These are phyloP conservation scores for Claviceps sp. DNA, from an alignment of 2,329 filamentous ascomycete genomes.

Conservation along the genomic window DNA sequence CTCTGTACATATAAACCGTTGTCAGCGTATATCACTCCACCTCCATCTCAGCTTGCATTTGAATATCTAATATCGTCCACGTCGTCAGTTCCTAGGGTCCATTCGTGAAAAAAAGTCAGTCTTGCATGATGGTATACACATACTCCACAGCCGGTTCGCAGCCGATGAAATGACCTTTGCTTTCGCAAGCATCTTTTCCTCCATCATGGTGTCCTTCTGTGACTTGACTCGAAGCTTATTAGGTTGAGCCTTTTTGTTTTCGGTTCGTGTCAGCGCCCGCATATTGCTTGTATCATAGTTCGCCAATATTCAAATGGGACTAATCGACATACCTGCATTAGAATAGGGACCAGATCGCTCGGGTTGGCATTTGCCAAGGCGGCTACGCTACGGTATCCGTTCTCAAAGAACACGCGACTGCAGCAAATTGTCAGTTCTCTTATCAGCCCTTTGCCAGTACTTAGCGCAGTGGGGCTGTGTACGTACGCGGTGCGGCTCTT, in stretches of 20 bases:
- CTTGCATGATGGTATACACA: constrained; percentile 14
- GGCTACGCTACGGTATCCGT: constrained; percentile 56
- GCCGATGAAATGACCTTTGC: constrained; percentile 55
- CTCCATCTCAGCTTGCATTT: constrained; percentile 37
- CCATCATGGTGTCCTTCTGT: constrained; percentile 43
- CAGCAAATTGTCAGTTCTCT: constrained; percentile 2
- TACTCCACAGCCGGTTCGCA: constrained; percentile 57
- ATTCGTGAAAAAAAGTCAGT: neutral
- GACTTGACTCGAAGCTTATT: constrained; percentile 45
- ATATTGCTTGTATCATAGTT: no score
- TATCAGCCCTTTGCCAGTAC: neutral
- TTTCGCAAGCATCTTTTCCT: constrained; percentile 51
- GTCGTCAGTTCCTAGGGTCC: neutral
- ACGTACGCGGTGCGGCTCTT: constrained; percentile 60
- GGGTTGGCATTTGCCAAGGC: constrained; percentile 56
- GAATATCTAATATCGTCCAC: constrained; percentile 23
- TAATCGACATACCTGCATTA: constrained; percentile 45
- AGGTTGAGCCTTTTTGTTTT: constrained; percentile 42
- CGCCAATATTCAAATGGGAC: no score
- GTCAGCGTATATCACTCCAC: constrained; percentile 20
- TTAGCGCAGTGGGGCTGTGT: neutral
- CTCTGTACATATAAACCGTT: neutral
- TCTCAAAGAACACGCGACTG: constrained; percentile 56
- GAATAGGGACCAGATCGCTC: constrained; percentile 53
- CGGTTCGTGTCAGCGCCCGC: constrained; percentile 1